Base-by-base conservation (phyloP, 2,329 filamentous ascomycete species). In the Apiospora hydei region DNA sequence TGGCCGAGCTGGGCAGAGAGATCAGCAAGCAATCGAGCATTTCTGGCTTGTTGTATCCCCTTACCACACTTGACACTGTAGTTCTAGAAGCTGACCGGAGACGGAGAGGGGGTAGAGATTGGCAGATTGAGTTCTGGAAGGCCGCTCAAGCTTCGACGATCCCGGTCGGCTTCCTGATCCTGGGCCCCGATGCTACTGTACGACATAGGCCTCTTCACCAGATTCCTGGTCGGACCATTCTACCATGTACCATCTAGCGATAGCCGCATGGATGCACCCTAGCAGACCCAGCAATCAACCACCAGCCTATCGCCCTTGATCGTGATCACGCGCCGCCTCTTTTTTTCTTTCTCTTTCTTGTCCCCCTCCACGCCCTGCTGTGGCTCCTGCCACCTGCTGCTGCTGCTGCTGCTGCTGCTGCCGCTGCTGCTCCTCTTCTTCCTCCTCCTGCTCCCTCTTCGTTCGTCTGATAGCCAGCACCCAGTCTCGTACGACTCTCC, bases 111-210 rank as follows among this genome's bases (percentile, higher is more conserved):
- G 34, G 34, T 34, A 13, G 16, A 34, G 51, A 57, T 18, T 34
- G 26, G 51, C 16, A 13, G 26, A 10, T 64, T 38, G 34, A 16
- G 57, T 64, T 69, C 67, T 69, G 26, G 67, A 49, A 69, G 47
- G 44, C 67, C 67, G 41, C 41, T 30, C 67, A 69, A 69, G 67
- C 67, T 49, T 69, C 67, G 57, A 69, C 7, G 44, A 69, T 69
- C 67, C 67, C 67, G 44, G 44, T 34, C 67, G 43, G 41, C 43
- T 30, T 30, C 43, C 66, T n/a, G 11, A 41, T 21, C 67, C 67
- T 18, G 51, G 51, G 51, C 30, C 26, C 26, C 51, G 34, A 61
- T 61, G 53, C 53, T 21, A 61, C 53, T 34, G 57, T 41, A 14
- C 57, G 57, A 64, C 57, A 64, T 64, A 21, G 57, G 57, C 57